Base-by-base conservation (phyloP, 2,329 filamentous ascomycete genomes). In the Colletotrichum sidae region DNA sequence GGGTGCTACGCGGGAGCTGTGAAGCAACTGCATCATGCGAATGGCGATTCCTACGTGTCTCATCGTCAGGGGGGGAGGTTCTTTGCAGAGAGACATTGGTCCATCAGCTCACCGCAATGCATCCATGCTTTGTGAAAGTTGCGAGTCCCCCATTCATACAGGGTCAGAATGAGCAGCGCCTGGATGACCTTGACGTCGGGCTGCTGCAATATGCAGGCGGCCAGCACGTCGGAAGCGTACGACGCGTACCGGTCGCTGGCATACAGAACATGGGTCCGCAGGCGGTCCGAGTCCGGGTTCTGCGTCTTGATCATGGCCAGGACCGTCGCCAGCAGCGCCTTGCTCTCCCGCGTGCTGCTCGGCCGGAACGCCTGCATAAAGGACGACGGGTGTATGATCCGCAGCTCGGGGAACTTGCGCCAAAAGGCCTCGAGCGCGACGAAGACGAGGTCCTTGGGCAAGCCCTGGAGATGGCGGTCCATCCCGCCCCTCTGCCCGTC, bases 81-180 rank as follows among this genome's bases (percentile, higher is more conserved):
- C 17, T 4, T 7, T 10, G 44, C 5, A 11, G 4, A 6, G 13
- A 41, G 9, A 41, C 3, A 6, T 13, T 41, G 25, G 25, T 25
- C n/a, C 0, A 42, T 6, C 5, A 11, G 35, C 68, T 60, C 44
- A 74, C 74, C 78, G 41, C 74, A 79, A 42, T 79, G 77, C 65
- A 81, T 77, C 79, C 80, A 82, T 0, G 80, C 79, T 44, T 77
- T 79, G 54, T 81, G 78, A 12, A 79, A 79, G 34, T 80, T 74
- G 8, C 80, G 72, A 1, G 74, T 73, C 0, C 79, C 79, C 79
- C 80, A 82, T 71, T 81, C 80, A 17, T 80, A 76, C 0, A 80
- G 68, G 0, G 77, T 75, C 17, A 81, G 68, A 2, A 80, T 74
- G 1, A 81, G 72, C n/a, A 81, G 68, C 0, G 78, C 71, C 64